Conservation (phyloP, 2,329 filamentous ascomycete genomes). For the Aureobasidium uvarum region DNA sequence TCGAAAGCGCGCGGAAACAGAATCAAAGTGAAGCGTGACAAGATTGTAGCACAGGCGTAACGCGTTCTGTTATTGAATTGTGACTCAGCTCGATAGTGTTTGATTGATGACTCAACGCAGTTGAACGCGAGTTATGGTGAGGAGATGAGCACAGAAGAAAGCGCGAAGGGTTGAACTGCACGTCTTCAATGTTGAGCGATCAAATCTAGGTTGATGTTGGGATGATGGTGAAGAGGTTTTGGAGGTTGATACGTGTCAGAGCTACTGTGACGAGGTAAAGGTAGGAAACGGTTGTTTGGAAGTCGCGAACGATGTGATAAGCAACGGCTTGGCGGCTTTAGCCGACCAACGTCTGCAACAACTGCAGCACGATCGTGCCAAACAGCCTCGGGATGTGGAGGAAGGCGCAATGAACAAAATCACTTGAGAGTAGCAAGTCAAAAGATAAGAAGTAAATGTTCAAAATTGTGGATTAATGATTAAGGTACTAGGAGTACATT, state of each 20-base stretch:
- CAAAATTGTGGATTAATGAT: constrained; percentile 9
- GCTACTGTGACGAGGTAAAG: background rate
- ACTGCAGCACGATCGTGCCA: background rate
- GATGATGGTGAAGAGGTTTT: background rate
- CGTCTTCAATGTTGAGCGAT: background rate
- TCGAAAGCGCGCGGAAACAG: background rate
- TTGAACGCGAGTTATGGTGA: background rate
- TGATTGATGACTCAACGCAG: background rate
- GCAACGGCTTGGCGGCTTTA: background rate
- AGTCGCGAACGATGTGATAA: background rate
- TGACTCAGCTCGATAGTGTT: background rate
- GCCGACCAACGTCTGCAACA: background rate
- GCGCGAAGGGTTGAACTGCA: background rate
- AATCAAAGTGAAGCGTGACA: background rate
- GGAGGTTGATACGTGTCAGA: background rate
- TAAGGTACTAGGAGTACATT: constrained; percentile 16
- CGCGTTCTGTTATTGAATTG: background rate
- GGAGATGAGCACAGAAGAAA: background rate
- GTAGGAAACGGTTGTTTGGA: background rate
- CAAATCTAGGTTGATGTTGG: background rate
- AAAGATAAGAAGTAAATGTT: background rate
- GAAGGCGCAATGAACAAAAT: background rate
- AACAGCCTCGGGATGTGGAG: background rate
- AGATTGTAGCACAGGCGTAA: background rate
- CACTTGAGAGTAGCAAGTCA: background rate